Evolutionary conservation across 257 asterid genomes (phyloP).

Genomic region (Solanum sitiens): DNA sequence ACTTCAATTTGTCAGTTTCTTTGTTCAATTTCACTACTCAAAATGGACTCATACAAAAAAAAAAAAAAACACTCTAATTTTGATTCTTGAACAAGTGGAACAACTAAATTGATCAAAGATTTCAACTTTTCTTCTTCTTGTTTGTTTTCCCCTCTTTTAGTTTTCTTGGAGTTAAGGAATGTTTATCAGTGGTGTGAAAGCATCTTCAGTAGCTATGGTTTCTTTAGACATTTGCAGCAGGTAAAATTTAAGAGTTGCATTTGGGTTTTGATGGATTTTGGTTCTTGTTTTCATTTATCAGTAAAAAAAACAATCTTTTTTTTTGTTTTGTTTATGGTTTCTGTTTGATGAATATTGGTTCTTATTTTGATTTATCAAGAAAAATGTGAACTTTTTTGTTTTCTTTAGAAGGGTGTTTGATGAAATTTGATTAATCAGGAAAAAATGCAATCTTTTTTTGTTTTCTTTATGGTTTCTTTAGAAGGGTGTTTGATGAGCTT

Average conservation of each 20-base stretch:
- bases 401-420: background rate
- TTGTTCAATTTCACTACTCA: constrained; percentile 24
- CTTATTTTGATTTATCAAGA: background rate
- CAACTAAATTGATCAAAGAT: constrained; percentile 17
- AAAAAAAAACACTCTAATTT: constrained; percentile 3
- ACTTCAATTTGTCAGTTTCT: constrained; percentile 15
- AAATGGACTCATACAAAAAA: constrained; percentile 17
- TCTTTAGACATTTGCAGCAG: constrained; percentile 33
- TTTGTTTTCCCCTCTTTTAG: background rate
- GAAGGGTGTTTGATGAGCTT: background rate
- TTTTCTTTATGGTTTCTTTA: background rate
- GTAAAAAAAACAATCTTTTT: background rate
- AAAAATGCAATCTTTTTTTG: background rate
- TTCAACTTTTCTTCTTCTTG: background rate
- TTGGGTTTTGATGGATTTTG: background rate
- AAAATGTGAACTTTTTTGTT: background rate
- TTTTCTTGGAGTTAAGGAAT: background rate
- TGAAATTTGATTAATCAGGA: background rate
- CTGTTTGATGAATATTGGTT: background rate
- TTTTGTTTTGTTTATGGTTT: background rate
- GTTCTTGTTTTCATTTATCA: background rate
- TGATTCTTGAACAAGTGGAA: constrained; percentile 10
- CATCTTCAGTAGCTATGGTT: constrained; percentile 22
- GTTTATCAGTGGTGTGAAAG: constrained; percentile 16
- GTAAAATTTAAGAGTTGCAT: constrained; percentile 22